phyloP scores from a whole-genome alignment of 1,284 basidiomycete species.

The Volvariella surrecta region DNA sequence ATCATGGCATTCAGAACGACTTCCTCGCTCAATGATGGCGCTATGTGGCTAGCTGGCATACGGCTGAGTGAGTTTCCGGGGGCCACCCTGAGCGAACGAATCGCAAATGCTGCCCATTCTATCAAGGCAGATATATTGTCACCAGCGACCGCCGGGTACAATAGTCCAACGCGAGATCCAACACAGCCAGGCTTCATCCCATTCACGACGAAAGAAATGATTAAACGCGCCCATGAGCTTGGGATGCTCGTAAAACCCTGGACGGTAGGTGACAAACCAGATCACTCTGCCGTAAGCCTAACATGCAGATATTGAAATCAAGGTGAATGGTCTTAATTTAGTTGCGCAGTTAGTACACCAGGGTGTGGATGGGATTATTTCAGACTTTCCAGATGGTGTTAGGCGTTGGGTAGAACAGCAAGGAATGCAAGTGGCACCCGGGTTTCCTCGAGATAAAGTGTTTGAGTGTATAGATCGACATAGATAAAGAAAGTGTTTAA shows the following conservation, averaged over 20 bases:
- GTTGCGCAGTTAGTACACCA: conserved; percentile 49
- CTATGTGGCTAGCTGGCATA: conserved; percentile 58
- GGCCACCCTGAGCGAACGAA: conserved; percentile 37
- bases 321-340: conserved; percentile 55
- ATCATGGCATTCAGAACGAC: background rate
- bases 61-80: conserved; percentile 50
- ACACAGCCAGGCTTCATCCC: conserved; percentile 35
- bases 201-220: conserved; percentile 63
- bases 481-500: too few relatives aligned
- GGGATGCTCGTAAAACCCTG: conserved; percentile 62
- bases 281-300: background rate
- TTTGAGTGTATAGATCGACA: conserved; percentile 48
- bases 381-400: conserved; percentile 54
- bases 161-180: conserved; percentile 34
- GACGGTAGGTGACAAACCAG: conserved; percentile 42
- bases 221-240: conserved; percentile 53
- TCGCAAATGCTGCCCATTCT: conserved; percentile 60
- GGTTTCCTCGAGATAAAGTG: conserved; percentile 47
- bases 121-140: conserved; percentile 66
- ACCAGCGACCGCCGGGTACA: conserved; percentile 33
- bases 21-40: conserved; percentile 27
- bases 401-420: conserved; percentile 44
- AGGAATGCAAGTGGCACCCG: conserved; percentile 40
- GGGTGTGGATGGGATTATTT: conserved; percentile 67
- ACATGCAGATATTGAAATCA: background rate